Percentiles rank a stretch among this genome's conserved stretches.
Evolutionary conservation across 176 grass and related monocot species (phyloP).

Genomic region (sorghum (Sorghum bicolor)): Sorghum_bicolor_NCBIv3 NC_012870.2:68366501-68367000

Average conservation of each 20-base stretch:
- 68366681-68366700: too few relatives aligned
- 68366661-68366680: too few relatives aligned
- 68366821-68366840: background rate
- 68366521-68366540: constrained; percentile 1
- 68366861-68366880: background rate
- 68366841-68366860: background rate
- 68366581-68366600: constrained; percentile 39
- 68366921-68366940: constrained; percentile 38
- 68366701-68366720: too few relatives aligned
- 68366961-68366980: constrained; percentile 17
- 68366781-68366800: background rate
- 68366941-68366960: constrained; percentile 13
- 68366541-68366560: constrained; percentile 37
- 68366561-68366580: constrained; percentile 18
- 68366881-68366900: background rate
- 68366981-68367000: constrained; percentile 32
- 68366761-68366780: constrained; percentile 15
- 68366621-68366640: background rate
- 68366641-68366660: too few relatives aligned
- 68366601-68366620: background rate
- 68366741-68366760: background rate
- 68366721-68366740: background rate
- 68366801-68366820: background rate
- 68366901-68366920: constrained; percentile 40
- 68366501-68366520: constrained; percentile 54